A percentile compares a stretch with the other conserved stretches of the same genome.
Evolutionary conservation across 75 land plant species (phyloP).

Genomic region (Ceratopteris richardii): DNA sequence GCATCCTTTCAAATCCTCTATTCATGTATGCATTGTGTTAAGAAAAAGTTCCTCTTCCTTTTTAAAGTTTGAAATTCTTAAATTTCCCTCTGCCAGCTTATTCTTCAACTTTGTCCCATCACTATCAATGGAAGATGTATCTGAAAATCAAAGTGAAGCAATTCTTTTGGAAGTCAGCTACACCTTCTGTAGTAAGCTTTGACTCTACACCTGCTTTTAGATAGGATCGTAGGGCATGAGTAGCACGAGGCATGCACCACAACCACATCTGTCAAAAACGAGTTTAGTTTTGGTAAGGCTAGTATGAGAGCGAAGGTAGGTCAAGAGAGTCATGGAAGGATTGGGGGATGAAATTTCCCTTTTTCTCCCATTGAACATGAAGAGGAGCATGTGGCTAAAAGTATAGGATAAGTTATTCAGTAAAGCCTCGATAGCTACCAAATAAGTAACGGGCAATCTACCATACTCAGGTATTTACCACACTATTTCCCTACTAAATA

Average conservation of each 20-base stretch:
- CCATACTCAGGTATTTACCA: too few relatives aligned
- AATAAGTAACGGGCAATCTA: too few relatives aligned
- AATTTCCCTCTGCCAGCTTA: too few relatives aligned
- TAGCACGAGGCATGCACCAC: slow-evolving; percentile 75
- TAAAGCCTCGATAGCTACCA: too few relatives aligned
- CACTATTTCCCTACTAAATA: too few relatives aligned
- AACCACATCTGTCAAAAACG: slow-evolving; percentile 82
- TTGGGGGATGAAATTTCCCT: slow-evolving; percentile 42
- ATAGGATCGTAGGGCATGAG: slow-evolving; percentile 48
- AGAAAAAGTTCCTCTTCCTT: slow-evolving; percentile 52
- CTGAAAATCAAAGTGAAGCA: slow-evolving; percentile 31
- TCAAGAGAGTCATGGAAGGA: slow-evolving; percentile 65
- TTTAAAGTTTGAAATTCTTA: slow-evolving; percentile 24
- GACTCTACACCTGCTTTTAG: slow-evolving; percentile 12
- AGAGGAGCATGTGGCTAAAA: slow-evolving; percentile 19
- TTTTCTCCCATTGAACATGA: slow-evolving; percentile 58
- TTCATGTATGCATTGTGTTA: slow-evolving; percentile 29
- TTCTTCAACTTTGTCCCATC: too few relatives aligned
- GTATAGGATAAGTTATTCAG: neutral
- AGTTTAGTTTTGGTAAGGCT: slow-evolving; percentile 57
- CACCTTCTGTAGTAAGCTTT: slow-evolving; percentile 6
- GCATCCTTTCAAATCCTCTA: slow-evolving; percentile 29
- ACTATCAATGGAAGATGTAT: neutral
- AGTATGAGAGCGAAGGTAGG: slow-evolving; percentile 55
- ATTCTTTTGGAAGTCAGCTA: slow-evolving; percentile 65